Evolutionary conservation across 2,329 filamentous ascomycete species (phyloP).

Genomic region (Neonectria neomacrospora): DNA sequence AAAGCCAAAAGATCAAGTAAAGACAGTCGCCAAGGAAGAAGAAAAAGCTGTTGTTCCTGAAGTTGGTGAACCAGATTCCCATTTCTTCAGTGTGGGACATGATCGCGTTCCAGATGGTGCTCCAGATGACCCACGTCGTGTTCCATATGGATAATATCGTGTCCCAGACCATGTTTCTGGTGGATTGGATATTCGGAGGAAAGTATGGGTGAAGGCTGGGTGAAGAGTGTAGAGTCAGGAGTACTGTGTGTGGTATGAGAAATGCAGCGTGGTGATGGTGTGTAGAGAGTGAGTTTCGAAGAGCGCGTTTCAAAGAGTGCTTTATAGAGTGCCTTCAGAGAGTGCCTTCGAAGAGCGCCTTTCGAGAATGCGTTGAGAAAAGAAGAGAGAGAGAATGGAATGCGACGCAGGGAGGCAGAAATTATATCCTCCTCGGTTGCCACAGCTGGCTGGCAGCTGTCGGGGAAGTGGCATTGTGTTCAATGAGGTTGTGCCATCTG

Average conservation of each 20-base stretch:
- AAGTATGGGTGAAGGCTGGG: neutral
- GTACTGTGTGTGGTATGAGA: neutral
- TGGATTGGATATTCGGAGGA: neutral
- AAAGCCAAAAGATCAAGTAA: neutral
- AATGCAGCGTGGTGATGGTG: neutral
- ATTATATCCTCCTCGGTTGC: neutral
- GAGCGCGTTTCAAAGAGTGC: neutral
- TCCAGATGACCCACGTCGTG: neutral
- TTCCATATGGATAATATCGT: neutral
- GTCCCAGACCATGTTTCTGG: neutral
- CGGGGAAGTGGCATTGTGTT: neutral
- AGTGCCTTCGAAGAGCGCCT: neutral
- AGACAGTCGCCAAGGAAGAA: slow-evolving; percentile 8
- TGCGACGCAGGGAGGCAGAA: neutral
- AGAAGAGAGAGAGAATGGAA: neutral
- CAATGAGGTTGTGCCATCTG: neutral
- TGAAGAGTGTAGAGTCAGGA: neutral
- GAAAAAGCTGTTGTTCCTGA: slow-evolving; percentile 22
- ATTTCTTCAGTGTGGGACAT: neutral
- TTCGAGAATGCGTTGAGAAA: neutral
- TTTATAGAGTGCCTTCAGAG: no score
- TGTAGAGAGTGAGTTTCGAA: neutral
- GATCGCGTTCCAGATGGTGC: neutral
- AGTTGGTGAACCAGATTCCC: neutral
- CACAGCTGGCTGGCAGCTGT: neutral